Evolutionary conservation across 768 basidiomycete species (phyloP).

Genomic region (Leucosporidium scottii): DNA sequence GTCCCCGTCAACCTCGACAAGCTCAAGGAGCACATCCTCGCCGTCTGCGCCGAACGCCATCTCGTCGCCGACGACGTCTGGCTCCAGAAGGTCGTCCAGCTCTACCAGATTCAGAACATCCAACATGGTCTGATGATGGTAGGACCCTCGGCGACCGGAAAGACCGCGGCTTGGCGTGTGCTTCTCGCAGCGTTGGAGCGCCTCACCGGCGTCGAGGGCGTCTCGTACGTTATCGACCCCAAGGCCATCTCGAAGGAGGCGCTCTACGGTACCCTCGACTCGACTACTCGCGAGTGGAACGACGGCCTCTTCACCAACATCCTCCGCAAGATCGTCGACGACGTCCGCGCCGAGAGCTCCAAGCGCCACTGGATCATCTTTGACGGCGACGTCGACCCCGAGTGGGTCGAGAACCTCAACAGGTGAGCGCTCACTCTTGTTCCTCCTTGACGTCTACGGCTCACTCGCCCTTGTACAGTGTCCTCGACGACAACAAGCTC

Average conservation of each 20-base stretch:
- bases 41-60: slow-evolving; percentile 77
- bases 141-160: slow-evolving; percentile 91
- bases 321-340: slow-evolving; percentile 93
- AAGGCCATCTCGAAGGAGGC: slow-evolving; percentile 99
- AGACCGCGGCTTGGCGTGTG: slow-evolving; percentile 95
- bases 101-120: slow-evolving; percentile 99
- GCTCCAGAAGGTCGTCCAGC: slow-evolving; percentile 90
- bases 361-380: slow-evolving; percentile 99
- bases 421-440: slow-evolving; percentile 53
- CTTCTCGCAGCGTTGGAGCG: slow-evolving; percentile 82
- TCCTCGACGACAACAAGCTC: slow-evolving; percentile 96
- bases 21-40: slow-evolving; percentile 73
- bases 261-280: slow-evolving; percentile 91
- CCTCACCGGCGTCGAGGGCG: slow-evolving; percentile 83
- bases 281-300: slow-evolving; percentile 97
- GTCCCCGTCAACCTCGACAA: slow-evolving; percentile 78
- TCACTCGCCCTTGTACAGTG: slow-evolving; percentile 51
- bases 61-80: slow-evolving; percentile 81
- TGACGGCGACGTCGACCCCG: slow-evolving; percentile 98
- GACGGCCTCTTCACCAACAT: slow-evolving; percentile 98
- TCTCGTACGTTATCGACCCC: slow-evolving; percentile 94
- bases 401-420: slow-evolving; percentile 99
- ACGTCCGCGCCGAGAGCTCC: slow-evolving; percentile 91
- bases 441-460: neutral
- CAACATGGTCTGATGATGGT: slow-evolving; percentile 99